These are phyloP conservation scores for Codiaeum variegatum DNA, from an alignment of 441 rosid species.

Conservation along the genomic window DNA sequence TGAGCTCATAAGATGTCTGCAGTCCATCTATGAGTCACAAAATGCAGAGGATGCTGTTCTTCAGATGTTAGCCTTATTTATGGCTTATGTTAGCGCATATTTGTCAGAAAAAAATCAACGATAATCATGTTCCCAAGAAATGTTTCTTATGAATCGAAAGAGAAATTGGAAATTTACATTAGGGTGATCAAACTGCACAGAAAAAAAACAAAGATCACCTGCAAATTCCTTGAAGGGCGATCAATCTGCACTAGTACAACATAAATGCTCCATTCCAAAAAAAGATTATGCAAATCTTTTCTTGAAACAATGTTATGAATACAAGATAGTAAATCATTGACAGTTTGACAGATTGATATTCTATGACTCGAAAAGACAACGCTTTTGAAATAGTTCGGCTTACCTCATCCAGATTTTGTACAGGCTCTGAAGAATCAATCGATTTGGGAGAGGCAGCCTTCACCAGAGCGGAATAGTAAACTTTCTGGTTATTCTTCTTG, in stretches of 20 bases:
- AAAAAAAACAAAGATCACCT: no score
- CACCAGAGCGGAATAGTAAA: conserved; percentile 83
- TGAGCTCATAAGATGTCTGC: not conserved
- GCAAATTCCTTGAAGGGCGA: not conserved
- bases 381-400: conserved; percentile 10
- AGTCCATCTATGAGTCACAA: not conserved
- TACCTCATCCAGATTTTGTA: conserved; percentile 95
- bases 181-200: not conserved
- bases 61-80: not conserved
- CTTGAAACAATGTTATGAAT: not conserved
- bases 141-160: not conserved
- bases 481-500: conserved; percentile 68
- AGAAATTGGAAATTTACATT: not conserved
- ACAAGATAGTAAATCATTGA: not conserved
- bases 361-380: not conserved
- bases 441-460: conserved; percentile 85
- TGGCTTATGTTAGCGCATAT: no score
- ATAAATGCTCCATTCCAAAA: conserved; percentile 10
- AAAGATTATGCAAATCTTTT: not conserved
- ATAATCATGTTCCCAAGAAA: not conserved
- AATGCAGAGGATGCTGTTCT: not conserved
- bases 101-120: not conserved
- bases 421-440: conserved; percentile 69
- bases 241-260: not conserved
- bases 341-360: no score